Evolutionary conservation across 257 asterid genomes (phyloP), one percentile per base, ranked within the genome.

Genomic region (Lycium ferocissimum): DNA sequence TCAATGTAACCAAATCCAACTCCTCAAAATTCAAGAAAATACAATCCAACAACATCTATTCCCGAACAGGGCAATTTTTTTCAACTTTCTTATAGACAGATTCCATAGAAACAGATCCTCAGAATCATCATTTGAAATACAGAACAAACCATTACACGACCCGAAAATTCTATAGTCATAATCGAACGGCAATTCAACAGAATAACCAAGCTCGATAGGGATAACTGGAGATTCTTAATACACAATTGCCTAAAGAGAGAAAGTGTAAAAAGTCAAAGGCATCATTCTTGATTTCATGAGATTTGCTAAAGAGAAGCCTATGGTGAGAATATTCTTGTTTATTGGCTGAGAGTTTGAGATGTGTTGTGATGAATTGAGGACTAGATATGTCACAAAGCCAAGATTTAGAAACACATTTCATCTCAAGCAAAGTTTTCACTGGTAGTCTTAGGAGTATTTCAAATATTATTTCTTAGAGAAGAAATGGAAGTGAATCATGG

Each of bases 81-180:
- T 91, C 83, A 59, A 89, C 12, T 82, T 71, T 76, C 88, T 89
- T 2, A 88, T 78, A 14, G 90, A 56, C 22, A 95, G 95, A 82
- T 92, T 92, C 92, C 90, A 90, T 54, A 93, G 58, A 49, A 86
- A 51, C 61, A 91, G 51, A 14, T 84, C 62, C n/a, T 86, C 84
- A 40, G 33, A 26, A 26, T 26, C 33, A 26, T 0, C 37, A 26
- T 13, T 15, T 15, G 76, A 78, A 14, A 92, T 63, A 85, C 91
- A 87, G 51, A 92, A 62, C 84, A 92, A 70, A 17, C 95, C 97
- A 85, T 93, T 87, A 69, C 91, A 89, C 62, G 93, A 90, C 73
- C 93, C 89, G 88, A 87, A 87, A 18, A 86, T 26, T 26, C 33
- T 26, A 26, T 26, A 26, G 33, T 26, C 33, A 26, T 26, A 26